Evolutionary conservation across 352 stramenopile species (phyloP), one percentile per base, ranked within the genome.

Genomic region (Pythium scleroteichum): DNA sequence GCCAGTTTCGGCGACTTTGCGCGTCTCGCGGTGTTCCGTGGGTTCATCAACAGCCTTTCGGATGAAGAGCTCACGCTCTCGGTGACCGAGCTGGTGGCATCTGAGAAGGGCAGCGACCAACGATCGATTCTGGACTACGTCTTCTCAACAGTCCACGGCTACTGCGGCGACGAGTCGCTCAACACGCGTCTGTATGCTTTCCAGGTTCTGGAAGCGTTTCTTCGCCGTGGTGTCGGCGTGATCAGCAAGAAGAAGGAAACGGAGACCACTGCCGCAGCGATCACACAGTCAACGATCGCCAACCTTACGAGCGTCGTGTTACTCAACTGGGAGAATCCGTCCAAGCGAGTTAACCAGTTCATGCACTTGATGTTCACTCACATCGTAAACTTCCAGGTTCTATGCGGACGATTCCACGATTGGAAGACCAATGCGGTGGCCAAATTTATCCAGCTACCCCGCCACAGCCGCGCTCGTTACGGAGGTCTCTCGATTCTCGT

Each of bases 281-380:
- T 66, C 40, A 22, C 51, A 2, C 29, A 32, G 35, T 26, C 41
- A 17, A 90, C 82, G 13, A 51, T 92, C 24, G 68, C 68, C 0
- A 73, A 57, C 23, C 53, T 94, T 23, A 88, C 83, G 17, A 72
- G 73, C 45, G 65, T 77, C 0, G 66, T 94, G 16, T 39, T 94
- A 46, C 66, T 91, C 45, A 92, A 94, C 68, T 94, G 85, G 85
- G 85, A 92, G 46, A 84, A 94, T 52, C 82, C 81, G 35, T 87
- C 82, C 17, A 94, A 92, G 69, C 85, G 85, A 24, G 82, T 94
- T 46, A 92, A 94, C 51, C 85, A 94, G 69, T 92, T 92, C 35
- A 92, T 94, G 85, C 71, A 82, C 54, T 61, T 68, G n/a, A 80
- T 94, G 56, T 94, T 94, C 52, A 72, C 72, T 8, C 81, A 92